Base-by-base conservation (phyloP, 768 basidiomycete genomes). In the Royoungia palumana region DNA sequence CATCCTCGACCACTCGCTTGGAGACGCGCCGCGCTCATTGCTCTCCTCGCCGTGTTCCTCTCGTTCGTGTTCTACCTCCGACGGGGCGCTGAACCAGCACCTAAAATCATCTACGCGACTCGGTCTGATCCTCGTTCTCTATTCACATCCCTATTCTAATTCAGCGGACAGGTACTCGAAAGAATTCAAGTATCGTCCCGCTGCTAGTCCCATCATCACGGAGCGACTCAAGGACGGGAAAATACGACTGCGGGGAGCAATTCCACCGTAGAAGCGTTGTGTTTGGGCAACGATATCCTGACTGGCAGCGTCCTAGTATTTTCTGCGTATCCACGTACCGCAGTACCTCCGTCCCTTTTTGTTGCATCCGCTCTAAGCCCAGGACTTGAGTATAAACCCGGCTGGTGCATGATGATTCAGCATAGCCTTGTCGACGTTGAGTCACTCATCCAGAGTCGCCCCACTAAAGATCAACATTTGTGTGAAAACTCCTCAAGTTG, bases 191-290 rank as follows among this genome's bases (percentile, higher is more conserved):
- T 92, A 78, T 63, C 74, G 90, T 20, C 90, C 91, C 0, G 90
- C 91, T 11, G 89, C 90, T 6, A 90, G 87, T 51, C 89, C 91
- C 11, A 72, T 93, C 36, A 76, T 93, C 55, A 91, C 87, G 0
- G 87, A 92, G 61, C 76, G 71, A 17, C 69, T 93, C 52, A 79
- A 80, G 54, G 88, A 89, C 54, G 89, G 89, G 0, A 74, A 80
- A 5, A 66, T 80, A 8, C 75, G 82, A 9, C 58, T 94, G 34
- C 71, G 89, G n/a, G 91, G 91, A 1, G 89, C 86, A 1, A 66
- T 67, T 11, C 78, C 82, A 20, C 37, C 51, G 4, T 44, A 51
- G 14, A 32, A 16, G 6, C 3, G 2, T 8, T 32, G 16, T 32
- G 14, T 32, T 2, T 9, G 3, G 28, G 13, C 12, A 28, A 28